Conservation (phyloP, 345 rosid species). For the Pugionium cornutum region DNA sequence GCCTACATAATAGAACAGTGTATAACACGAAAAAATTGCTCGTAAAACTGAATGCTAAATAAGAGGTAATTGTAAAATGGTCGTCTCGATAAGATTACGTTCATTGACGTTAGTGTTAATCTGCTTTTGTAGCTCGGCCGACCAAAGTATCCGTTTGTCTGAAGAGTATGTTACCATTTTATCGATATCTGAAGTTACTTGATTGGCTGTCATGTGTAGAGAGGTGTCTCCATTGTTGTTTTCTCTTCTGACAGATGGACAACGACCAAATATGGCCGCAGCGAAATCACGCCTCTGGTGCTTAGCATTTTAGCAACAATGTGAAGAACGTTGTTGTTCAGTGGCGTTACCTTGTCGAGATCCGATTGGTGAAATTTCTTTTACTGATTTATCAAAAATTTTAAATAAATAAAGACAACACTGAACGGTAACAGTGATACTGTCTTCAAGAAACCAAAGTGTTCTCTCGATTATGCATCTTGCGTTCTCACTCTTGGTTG, state of each 20-base stretch:
- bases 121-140: slow-evolving; percentile 25
- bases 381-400: too few species aligned
- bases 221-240: slow-evolving; percentile 48
- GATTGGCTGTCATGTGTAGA: slow-evolving; percentile 39
- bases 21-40: too few species aligned
- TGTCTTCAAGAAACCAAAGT: neutral
- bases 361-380: slow-evolving; percentile 1
- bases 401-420: slow-evolving; percentile 8
- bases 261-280: slow-evolving; percentile 22
- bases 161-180: neutral
- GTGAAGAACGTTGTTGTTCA: slow-evolving; percentile 43
- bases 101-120: slow-evolving; percentile 1
- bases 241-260: slow-evolving; percentile 32
- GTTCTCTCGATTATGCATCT: slow-evolving; percentile 31
- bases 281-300: slow-evolving; percentile 27
- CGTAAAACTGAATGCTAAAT: too few species aligned
- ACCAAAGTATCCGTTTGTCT: neutral
- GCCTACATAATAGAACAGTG: neutral
- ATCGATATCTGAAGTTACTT: slow-evolving; percentile 21
- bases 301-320: slow-evolving; percentile 32
- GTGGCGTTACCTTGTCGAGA: slow-evolving; percentile 34
- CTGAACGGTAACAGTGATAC: neutral
- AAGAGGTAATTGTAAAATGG: too few species aligned
- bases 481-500: slow-evolving; percentile 32
- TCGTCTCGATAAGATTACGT: slow-evolving; percentile 4